phyloP scores from a whole-genome alignment of 169 alveolate species.

The Plasmodium vinckei region DNA sequence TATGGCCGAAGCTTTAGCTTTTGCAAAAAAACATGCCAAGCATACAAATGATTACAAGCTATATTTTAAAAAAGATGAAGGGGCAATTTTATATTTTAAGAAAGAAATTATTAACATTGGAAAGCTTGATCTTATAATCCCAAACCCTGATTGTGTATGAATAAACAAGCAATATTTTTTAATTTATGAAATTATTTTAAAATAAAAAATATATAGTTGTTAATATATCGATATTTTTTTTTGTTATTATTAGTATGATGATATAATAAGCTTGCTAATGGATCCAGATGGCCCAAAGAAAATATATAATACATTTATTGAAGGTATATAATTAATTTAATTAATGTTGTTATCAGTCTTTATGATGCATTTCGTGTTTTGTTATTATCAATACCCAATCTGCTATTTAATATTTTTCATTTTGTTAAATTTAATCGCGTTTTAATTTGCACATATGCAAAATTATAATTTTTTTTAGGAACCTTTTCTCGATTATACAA shows the following conservation, averaged over 20 bases:
- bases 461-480: slow-evolving; percentile 8
- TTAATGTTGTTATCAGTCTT: not conserved
- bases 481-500: slow-evolving; percentile 33
- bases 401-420: too few species aligned
- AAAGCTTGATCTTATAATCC: slow-evolving; percentile 20
- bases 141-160: slow-evolving; percentile 27
- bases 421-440: not conserved
- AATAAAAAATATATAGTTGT: not conserved
- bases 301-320: slow-evolving; percentile 32
- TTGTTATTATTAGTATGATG: slow-evolving; percentile 37
- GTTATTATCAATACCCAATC: not conserved
- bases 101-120: slow-evolving; percentile 63
- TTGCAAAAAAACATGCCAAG: slow-evolving; percentile 13
- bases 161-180: not conserved
- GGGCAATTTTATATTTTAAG: slow-evolving; percentile 33
- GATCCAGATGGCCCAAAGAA: slow-evolving; percentile 54
- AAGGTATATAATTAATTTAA: slow-evolving; percentile 34
- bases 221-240: not conserved
- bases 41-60: slow-evolving; percentile 6
- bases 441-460: not conserved
- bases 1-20: slow-evolving; percentile 20
- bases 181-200: not conserved
- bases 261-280: slow-evolving; percentile 29
- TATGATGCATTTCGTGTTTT: not conserved
- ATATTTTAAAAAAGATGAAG: slow-evolving; percentile 24